These are phyloP conservation scores for Daedaleopsis nitida DNA, from an alignment of 768 basidiomycete species.

Conservation along the genomic window DNA sequence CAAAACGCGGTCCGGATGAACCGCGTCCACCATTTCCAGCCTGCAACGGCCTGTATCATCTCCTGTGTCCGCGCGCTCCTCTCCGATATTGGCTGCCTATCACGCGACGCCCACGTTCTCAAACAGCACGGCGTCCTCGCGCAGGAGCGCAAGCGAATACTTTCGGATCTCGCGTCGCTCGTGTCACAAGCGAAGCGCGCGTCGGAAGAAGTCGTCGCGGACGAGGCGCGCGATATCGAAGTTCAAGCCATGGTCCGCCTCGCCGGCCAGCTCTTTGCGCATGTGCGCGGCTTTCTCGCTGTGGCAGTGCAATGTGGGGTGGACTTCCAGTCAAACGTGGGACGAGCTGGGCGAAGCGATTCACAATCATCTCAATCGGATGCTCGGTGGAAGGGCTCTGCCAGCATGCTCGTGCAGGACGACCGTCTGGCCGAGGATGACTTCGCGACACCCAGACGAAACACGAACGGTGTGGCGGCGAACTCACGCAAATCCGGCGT, in stretches of 20 bases:
- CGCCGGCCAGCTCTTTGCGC: constrained; percentile 79
- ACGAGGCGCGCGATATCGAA: constrained; percentile 55
- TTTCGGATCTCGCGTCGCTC: constrained; percentile 78
- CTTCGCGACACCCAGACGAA: constrained; percentile 12
- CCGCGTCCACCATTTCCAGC: constrained; percentile 84
- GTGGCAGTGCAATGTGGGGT: constrained; percentile 76
- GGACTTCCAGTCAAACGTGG: constrained; percentile 46
- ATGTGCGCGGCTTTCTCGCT: constrained; percentile 77
- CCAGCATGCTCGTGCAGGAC: constrained; percentile 33
- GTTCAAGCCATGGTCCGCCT: constrained; percentile 79
- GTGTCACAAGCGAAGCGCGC: constrained; percentile 79
- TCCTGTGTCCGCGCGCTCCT: constrained; percentile 90
- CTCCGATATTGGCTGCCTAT: constrained; percentile 78
- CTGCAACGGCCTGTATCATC: constrained; percentile 92
- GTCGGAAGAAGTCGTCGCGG: constrained; percentile 48
- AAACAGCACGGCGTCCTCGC: constrained; percentile 65
- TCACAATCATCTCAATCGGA: constrained; percentile 35
- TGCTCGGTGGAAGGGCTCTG: constrained; percentile 32
- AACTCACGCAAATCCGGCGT: constrained; percentile 10
- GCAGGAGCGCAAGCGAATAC: constrained; percentile 78
- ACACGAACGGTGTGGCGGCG: constrained; percentile 22
- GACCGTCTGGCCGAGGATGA: constrained; percentile 16
- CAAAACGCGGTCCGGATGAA: constrained; percentile 83
- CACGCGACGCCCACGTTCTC: constrained; percentile 77
- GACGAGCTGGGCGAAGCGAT: constrained; percentile 25